phyloP scores from a whole-genome alignment of 306 rosid genomes.

The Fagus sylvatica region DNA sequence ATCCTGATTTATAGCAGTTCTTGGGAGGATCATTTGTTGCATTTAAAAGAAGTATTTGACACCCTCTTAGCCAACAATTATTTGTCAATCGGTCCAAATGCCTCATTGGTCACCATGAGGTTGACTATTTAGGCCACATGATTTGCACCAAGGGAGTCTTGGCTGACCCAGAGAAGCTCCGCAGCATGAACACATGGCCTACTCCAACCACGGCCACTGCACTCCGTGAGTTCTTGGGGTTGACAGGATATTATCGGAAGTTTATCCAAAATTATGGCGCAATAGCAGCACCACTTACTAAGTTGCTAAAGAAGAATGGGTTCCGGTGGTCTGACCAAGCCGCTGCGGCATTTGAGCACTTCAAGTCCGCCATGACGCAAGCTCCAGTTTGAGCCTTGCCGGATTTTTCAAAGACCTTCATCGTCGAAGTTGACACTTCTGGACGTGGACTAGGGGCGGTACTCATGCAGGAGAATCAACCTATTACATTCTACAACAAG shows the following conservation, averaged over 20 bases:
- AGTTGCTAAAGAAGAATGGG: background rate
- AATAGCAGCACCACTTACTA: background rate
- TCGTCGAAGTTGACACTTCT: background rate
- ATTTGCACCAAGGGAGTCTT: too few species aligned
- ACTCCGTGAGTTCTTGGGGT: background rate
- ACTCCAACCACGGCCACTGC: background rate
- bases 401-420: background rate
- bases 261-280: background rate
- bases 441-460: background rate
- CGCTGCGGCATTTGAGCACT: background rate
- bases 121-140: too few species aligned
- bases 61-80: too few species aligned
- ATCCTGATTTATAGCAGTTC: too few species aligned
- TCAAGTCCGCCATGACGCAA: background rate
- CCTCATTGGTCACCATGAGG: too few species aligned
- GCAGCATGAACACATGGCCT: background rate
- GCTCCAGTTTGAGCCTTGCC: background rate
- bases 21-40: too few species aligned
- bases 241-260: background rate
- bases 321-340: background rate
- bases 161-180: too few species aligned
- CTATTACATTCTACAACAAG: background rate
- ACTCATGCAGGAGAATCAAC: background rate
- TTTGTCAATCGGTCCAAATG: too few species aligned
- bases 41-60: too few species aligned